Evolutionary conservation across 176 grass and related monocot species (phyloP).

Genomic region (Secale cereale): DNA sequence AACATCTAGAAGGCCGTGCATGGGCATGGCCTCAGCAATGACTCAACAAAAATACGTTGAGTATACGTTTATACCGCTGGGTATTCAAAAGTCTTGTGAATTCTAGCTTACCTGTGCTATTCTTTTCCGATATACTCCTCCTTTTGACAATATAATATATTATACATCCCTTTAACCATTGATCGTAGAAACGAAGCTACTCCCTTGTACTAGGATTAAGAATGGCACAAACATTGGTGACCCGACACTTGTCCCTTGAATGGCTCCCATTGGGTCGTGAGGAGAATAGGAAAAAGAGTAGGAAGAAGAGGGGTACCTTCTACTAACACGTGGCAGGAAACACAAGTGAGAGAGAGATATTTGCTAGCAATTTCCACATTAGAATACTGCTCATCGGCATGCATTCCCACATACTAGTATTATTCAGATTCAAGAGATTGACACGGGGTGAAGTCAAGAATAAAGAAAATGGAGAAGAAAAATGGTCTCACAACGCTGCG

Average conservation of each 20-base stretch:
- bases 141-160: background rate
- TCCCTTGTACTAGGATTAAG: background rate
- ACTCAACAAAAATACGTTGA: background rate
- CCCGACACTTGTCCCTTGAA: conserved; percentile 36
- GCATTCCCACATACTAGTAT: background rate
- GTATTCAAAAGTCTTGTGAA: background rate
- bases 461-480: background rate
- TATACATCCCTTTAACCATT: background rate
- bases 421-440: conserved; percentile 18
- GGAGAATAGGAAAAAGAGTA: background rate
- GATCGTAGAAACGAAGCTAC: background rate
- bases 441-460: background rate
- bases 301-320: background rate
- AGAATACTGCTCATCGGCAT: background rate
- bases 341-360: background rate
- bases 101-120: background rate
- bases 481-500: conserved; percentile 14
- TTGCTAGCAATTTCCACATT: background rate
- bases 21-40: conserved; percentile 24
- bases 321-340: conserved; percentile 22
- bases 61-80: conserved; percentile 7
- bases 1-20: conserved; percentile 26
- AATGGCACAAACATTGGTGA: background rate
- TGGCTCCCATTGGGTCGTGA: background rate
- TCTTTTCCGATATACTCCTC: background rate